Base-by-base conservation (phyloP, 768 basidiomycete species). In the Auricularia auricula-judae region DNA sequence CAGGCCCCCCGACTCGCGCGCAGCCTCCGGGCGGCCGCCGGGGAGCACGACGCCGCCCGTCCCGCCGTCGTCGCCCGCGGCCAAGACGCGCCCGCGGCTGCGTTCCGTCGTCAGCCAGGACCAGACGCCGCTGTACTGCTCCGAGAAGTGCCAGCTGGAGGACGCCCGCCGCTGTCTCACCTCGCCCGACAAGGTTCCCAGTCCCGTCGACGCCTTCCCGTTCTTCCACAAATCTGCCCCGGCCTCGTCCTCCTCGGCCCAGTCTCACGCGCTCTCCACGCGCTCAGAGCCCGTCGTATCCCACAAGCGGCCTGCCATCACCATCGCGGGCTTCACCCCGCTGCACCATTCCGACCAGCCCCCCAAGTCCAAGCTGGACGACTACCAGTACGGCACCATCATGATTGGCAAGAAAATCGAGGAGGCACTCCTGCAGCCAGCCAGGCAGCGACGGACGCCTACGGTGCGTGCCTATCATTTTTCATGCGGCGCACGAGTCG, bases 51-150 rank as follows among this genome's bases (percentile, higher is more conserved):
- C 72, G 64, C 71, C 67, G 51, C 68, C 70, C 66, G 64, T 66
- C 69, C 53, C 68, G 65, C 63, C 67, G 70, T 1, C 65, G 70
- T 1, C 71, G 66, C 35, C 72, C 70, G 36, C 61, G 66, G 43
- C 75, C 67, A 16, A 62, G 71, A 3, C 66, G 70, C 53, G 11
- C 71, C 33, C 72, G 47, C 82, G 83, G 71, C 78, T 82, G 51
- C 84, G 84, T 53, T 84, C 84, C 12, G 79, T 90, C 75, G 91
- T 91, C 76, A 89, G 91, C 76, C 88, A 88, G 72, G 79, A 80
- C 1, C 89, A 88, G n/a, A 84, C 83, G 1, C 89, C 89, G 21
- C 81, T 92, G 66, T 92, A 93, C 76, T 93, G 90, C 75, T 91
- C 90, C 1, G 87, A 90, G 66, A 82, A 87, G 70, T 93, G 90